Base-by-base conservation (phyloP, 495 filamentous ascomycete genomes). In the Amorphotheca resinae region DNA sequence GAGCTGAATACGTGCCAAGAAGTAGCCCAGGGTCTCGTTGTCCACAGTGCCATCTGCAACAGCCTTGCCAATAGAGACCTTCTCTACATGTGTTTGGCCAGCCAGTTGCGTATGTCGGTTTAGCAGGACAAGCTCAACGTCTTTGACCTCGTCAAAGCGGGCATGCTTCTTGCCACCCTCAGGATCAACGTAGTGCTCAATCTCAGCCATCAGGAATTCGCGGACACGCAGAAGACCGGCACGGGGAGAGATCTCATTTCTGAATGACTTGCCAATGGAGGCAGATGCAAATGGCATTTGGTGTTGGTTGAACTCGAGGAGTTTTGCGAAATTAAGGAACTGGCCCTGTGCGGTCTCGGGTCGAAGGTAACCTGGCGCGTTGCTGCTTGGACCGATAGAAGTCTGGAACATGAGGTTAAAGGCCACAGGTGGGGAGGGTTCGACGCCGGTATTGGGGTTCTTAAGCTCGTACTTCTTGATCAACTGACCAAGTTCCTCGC, bases 401-500 rank as follows among this genome's bases (percentile, higher is more conserved):
- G 81, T 84, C 46, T 71, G 62, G 64, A 86, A 87, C 82, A 87
- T 87, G 44, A 87, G 67, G 60, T 87, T 87, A 66, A 85, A 84
- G 9, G 73, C 63, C 7, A 83, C 72, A 1, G 82, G 82, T 14
- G 74, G 74, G 17, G 59, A 58, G 2, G 80, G 70, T 41, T 75
- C 64, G 23, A 66, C 66, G 41, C 68, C 71, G 43, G 72, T 80
- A 26, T 61, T 60, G 1, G 82, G 79, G 57, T 80, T 84, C 62
- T 62, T 73, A 50, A 87, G 69, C 42, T 82, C 72, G 56, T 81
- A 72, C 56, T 82, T 81, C 56, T 69, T 67, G 60, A 87, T 86
- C 17, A 87, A 66, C 44, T 70, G 60, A 21, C 78, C 82, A 30
- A 85, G 74, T 58, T 80, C 76, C 25, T 72, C 64, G 55, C 80